Evolutionary conservation across 139 green algal species (phyloP).

Genomic region (Auxenochlorella pyrenoidosa): DNA sequence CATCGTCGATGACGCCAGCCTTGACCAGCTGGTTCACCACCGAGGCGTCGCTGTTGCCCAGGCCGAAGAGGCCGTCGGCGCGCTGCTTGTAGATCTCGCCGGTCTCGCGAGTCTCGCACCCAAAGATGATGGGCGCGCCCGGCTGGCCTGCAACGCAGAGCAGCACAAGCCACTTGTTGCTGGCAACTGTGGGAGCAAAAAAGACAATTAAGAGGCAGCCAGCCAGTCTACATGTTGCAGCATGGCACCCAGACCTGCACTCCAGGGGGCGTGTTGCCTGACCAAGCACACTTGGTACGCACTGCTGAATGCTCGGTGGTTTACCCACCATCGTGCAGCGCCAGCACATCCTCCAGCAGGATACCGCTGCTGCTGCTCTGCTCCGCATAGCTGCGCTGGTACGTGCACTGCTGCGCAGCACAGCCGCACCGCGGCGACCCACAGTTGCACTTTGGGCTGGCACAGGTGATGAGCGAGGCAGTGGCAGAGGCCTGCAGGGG

Average conservation of each 20-base stretch:
- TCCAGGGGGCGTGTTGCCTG: no score
- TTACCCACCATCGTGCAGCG: conserved; percentile 49
- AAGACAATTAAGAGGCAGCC: no score
- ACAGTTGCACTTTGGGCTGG: conserved; percentile 71
- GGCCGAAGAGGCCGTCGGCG: conserved; percentile 92
- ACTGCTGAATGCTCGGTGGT: neutral
- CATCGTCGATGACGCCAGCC: conserved; percentile 71
- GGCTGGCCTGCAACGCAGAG: conserved; percentile 3
- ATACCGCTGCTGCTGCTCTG: conserved; percentile 83
- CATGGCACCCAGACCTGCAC: no score
- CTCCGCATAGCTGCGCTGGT: conserved; percentile 86
- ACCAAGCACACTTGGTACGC: no score
- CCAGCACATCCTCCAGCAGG: conserved; percentile 74
- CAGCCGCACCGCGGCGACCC: conserved; percentile 77
- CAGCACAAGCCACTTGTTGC: no score
- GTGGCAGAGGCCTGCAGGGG: conserved; percentile 55
- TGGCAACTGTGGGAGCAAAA: no score
- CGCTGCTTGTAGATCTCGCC: conserved; percentile 91
- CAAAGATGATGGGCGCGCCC: conserved; percentile 69
- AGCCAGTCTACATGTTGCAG: no score
- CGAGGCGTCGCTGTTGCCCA: conserved; percentile 86
- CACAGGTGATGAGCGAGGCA: conserved; percentile 67
- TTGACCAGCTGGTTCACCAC: conserved; percentile 74
- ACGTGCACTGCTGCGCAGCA: conserved; percentile 74
- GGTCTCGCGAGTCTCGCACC: conserved; percentile 89